Evolutionary conservation across 2,329 filamentous ascomycete species (phyloP), one percentile per base, ranked within the genome.

Genomic region (Aspergillus vadensis): DNA sequence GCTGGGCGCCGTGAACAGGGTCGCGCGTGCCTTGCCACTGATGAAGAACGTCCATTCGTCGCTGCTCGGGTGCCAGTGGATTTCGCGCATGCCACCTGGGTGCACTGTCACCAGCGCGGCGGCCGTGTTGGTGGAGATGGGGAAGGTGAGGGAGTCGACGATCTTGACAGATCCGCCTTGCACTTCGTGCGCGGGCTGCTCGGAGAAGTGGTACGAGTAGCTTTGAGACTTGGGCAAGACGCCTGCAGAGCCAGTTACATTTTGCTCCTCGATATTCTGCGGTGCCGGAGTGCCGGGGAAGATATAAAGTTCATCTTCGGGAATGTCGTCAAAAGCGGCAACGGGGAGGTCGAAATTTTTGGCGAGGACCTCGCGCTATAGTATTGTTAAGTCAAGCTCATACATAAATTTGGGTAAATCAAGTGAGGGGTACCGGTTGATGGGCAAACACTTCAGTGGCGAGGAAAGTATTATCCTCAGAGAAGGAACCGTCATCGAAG

Each of bases 1-100:
- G 27, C 87, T 85, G 66, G 89, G 85, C 2, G 89, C 83, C 0
- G 85, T 88, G 70, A 92, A 93, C 65, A 93, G 84, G 14, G 90
- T 92, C 14, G 92, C 85, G 32, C 90, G 84, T 0, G 88, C 91
- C 43, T 86, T 85, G 0, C 91, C 91, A 25, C 79, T 77, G 72
- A 93, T 85, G 79, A 93, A 92, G 76, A 90, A 93, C 6, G 86
- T 90, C 90, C 90, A 93, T 74, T 92, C 90, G 69, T 92, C 90
- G 12, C 89, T 89, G 48, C 86, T 87, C 0, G 89, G 89, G 70
- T 93, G 90, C 90, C 90, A 93, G 79, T 93, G 90, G 82, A 93
- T 91, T 77, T 92, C 90, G 9, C 90, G 84, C 71, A 92, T 80
- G 0, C 88, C 88, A 14, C 88, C 88, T 0, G 90, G 89, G 64